A percentile compares a stretch with the other conserved stretches of the same genome.
These are phyloP conservation scores for Globisporangium nodosum DNA, from an alignment of 352 stramenopile genomes.

Conservation along the genomic window DNA sequence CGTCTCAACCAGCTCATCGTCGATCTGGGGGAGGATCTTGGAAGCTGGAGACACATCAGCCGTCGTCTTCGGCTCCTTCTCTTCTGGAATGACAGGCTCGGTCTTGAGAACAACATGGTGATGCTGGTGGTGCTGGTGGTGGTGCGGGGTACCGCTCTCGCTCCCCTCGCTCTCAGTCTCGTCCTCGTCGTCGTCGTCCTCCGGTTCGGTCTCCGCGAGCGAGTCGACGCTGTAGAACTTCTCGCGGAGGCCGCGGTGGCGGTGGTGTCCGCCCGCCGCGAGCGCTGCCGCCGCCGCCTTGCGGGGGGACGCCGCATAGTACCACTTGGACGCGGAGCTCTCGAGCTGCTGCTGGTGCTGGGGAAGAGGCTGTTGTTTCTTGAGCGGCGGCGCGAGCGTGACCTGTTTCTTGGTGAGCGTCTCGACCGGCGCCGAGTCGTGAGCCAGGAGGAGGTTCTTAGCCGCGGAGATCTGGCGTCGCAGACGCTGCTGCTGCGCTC, in stretches of 20 bases:
- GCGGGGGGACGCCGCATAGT: neutral
- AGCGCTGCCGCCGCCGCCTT: neutral
- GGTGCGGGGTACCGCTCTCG: slow-evolving; percentile 11
- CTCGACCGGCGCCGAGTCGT: neutral
- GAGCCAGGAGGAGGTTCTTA: neutral
- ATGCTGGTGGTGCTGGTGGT: slow-evolving; percentile 15
- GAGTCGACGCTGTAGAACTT: slow-evolving; percentile 24
- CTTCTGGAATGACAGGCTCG: slow-evolving; percentile 6
- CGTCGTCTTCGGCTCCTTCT: neutral
- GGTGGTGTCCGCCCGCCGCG: neutral
- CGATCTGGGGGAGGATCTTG: neutral
- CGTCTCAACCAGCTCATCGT: slow-evolving; percentile 2
- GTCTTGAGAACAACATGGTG: neutral
- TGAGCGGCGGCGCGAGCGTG: neutral
- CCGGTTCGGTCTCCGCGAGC: slow-evolving; percentile 33
- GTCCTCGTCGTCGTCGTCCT: slow-evolving; percentile 28
- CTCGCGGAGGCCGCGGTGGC: slow-evolving; percentile 17
- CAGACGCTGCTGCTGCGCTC: slow-evolving; percentile 17
- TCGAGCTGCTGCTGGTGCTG: neutral
- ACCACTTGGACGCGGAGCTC: slow-evolving; percentile 3
- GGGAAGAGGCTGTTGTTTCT: neutral
- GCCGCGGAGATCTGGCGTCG: slow-evolving; percentile 10
- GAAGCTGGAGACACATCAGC: neutral
- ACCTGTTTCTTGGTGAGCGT: neutral
- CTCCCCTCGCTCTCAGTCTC: slow-evolving; percentile 27